A percentile compares a stretch with the other conserved stretches of the same genome.
Conservation (phyloP, 768 basidiomycete genomes). For the Suillus cothurnatus region DNA sequence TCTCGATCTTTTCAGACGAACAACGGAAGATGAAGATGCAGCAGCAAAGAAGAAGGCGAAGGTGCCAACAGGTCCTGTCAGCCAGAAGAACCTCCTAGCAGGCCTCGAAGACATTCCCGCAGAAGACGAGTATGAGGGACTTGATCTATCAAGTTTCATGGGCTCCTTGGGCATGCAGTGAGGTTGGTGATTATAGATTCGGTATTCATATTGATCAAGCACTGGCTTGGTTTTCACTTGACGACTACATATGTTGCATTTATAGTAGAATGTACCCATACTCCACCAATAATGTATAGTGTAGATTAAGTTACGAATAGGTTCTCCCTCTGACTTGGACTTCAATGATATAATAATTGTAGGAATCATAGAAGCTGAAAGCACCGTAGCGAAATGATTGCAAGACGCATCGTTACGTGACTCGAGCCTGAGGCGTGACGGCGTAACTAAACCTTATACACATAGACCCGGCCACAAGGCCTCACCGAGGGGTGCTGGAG, state of each 20-base stretch:
- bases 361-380: neutral
- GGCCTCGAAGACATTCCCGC: slow-evolving; percentile 90
- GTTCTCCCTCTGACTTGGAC: neutral
- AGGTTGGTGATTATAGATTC: slow-evolving; percentile 8
- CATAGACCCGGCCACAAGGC: too few relatives aligned
- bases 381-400: neutral
- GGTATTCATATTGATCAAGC: slow-evolving; percentile 21
- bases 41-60: slow-evolving; percentile 50
- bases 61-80: slow-evolving; percentile 57
- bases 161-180: slow-evolving; percentile 66
- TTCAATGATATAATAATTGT: neutral
- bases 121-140: slow-evolving; percentile 89
- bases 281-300: slow-evolving; percentile 35
- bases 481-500: too few relatives aligned
- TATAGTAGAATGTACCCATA: slow-evolving; percentile 38
- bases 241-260: slow-evolving; percentile 34
- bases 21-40: slow-evolving; percentile 74
- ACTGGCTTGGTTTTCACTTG: slow-evolving; percentile 15
- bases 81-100: slow-evolving; percentile 82
- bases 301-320: slow-evolving; percentile 23
- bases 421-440: neutral
- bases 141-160: slow-evolving; percentile 90
- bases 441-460: too few relatives aligned
- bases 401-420: neutral
- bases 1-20: slow-evolving; percentile 87